Evolutionary conservation across 768 basidiomycete genomes (phyloP).

Genomic region (Panaeolus papilionaceus): DNA sequence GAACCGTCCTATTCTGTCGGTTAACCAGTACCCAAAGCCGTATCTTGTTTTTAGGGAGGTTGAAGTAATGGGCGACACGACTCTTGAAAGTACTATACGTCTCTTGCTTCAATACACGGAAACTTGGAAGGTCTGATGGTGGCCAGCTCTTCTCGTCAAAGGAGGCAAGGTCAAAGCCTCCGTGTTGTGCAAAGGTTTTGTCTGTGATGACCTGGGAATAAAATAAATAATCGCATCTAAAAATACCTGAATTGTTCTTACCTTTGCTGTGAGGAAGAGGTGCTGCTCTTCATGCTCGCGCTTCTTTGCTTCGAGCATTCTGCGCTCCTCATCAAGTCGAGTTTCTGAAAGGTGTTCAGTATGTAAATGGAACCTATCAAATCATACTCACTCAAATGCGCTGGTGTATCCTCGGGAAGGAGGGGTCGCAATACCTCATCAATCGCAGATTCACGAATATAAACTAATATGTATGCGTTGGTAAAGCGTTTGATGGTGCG

Average conservation of each 20-base stretch:
- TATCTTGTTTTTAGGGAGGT: slow-evolving; percentile 84
- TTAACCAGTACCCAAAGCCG: slow-evolving; percentile 98
- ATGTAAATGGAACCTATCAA: slow-evolving; percentile 2
- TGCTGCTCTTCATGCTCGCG: slow-evolving; percentile 98
- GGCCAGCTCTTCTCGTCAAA: slow-evolving; percentile 99
- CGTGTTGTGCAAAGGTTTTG: slow-evolving; percentile 90
- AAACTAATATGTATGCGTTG: slow-evolving; percentile 99
- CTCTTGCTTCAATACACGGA: slow-evolving; percentile 95
- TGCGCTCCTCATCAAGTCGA: slow-evolving; percentile 92
- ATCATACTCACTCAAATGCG: slow-evolving; percentile 82
- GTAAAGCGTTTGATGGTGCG: slow-evolving; percentile 98
- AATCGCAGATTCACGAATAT: slow-evolving; percentile 85
- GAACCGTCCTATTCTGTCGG: slow-evolving; percentile 98
- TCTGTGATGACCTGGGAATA: slow-evolving; percentile 85
- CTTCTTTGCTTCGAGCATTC: slow-evolving; percentile 93
- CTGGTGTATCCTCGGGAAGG: slow-evolving; percentile 90
- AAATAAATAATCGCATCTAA: neutral
- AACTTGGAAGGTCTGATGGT: slow-evolving; percentile 89
- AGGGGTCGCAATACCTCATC: slow-evolving; percentile 90
- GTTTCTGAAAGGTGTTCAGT: slow-evolving; percentile 59
- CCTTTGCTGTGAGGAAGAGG: slow-evolving; percentile 96
- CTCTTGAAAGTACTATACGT: slow-evolving; percentile 92
- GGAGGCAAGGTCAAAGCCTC: slow-evolving; percentile 96
- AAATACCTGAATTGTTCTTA: slow-evolving; percentile 30
- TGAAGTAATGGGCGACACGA: slow-evolving; percentile 89